Percentiles rank a stretch among this genome's conserved stretches.
These are phyloP conservation scores for Lodderomyces theae DNA, from an alignment of 1,139 yeast species.

Conservation along the genomic window DNA sequence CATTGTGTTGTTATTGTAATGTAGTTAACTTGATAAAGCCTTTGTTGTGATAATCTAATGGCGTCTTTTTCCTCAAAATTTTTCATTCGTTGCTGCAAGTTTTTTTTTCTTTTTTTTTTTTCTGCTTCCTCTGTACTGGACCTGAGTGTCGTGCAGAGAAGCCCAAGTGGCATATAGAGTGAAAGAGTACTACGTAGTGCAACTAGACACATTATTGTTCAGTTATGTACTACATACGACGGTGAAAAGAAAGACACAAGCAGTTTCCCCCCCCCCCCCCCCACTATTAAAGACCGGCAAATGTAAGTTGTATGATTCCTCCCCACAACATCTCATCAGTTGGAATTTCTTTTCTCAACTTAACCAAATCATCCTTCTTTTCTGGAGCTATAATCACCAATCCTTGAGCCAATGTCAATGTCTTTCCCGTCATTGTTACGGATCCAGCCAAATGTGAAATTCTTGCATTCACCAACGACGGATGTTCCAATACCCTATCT, in stretches of 20 bases:
- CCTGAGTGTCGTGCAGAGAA: too few species aligned
- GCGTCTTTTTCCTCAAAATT: slow-evolving; percentile 11
- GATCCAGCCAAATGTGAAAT: slow-evolving; percentile 34
- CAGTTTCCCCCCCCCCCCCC: not conserved
- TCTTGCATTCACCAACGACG: slow-evolving; percentile 30
- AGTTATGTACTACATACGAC: too few species aligned
- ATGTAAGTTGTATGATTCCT: slow-evolving; percentile 35
- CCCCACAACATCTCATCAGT: slow-evolving; percentile 31
- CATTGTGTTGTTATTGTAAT: slow-evolving; percentile 31
- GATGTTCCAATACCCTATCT: slow-evolving; percentile 20
- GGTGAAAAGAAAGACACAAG: too few species aligned
- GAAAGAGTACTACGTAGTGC: too few species aligned
- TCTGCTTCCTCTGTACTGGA: too few species aligned
- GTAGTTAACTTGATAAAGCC: too few species aligned
- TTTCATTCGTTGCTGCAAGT: slow-evolving; percentile 1
- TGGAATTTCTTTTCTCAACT: slow-evolving; percentile 21
- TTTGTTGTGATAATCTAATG: slow-evolving; percentile 18
- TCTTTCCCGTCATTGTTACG: slow-evolving; percentile 35
- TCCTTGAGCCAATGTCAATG: slow-evolving; percentile 41
- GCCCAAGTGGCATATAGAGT: too few species aligned
- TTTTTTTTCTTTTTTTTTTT: slow-evolving; percentile 6
- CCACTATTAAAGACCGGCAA: slow-evolving; percentile 28
- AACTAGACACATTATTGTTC: too few species aligned
- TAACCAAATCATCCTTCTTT: slow-evolving; percentile 24
- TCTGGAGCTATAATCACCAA: slow-evolving; percentile 32